Evolutionary conservation across 208 protist species (phyloP), one percentile per base, ranked within the genome.

Genomic region (Leishmania braziliensis): DNA sequence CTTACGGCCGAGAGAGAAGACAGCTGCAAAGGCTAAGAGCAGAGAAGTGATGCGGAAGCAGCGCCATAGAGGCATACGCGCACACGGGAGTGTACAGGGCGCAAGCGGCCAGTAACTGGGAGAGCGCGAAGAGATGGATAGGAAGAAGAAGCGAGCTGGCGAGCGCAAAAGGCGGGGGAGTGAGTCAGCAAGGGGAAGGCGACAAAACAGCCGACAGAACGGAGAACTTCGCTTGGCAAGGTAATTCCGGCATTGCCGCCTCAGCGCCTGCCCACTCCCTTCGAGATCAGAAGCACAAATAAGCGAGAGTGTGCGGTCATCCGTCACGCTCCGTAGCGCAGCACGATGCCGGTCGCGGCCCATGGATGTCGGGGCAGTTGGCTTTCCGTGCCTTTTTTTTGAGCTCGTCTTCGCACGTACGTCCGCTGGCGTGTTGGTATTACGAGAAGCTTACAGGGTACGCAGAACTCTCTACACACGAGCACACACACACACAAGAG

Each of bases 71-170:
- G 23, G 43, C 51, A 23, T 14, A 46, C 16, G 26, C 51, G 43
- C 48, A 10, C 72, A 51, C 23, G 29, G 48, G 48, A 26, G 68
- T 53, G 36, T 14, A 33, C 23, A 51, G 9, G 29, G 48, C 60
- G 62, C 16, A 83, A 78, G 75, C 18, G 75, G 58, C 33, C 10
- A 82, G 26, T 48, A 23, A 75, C 39, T 2, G 36, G 23, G 65
- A 29, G 5, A 50, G 18, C 26, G 29, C 14, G 36, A 2, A 23
- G 72, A 36, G 72, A 48, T 14, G 18, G 53, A 39, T 6, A 29
- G n/a, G 56, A 16, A 39, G 16, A 58, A 60, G 36, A 60, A 78
- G 54, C n/a, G 73, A 50, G 51, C 43, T 60, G n/a, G 18, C 3
- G 0, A 53, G 43, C 68, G 26, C 46, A 73, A 16, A 8, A 73